Evolutionary conservation across 140 eudicot genomes (phyloP).

Genomic region (Ambrosia hybrid): DNA sequence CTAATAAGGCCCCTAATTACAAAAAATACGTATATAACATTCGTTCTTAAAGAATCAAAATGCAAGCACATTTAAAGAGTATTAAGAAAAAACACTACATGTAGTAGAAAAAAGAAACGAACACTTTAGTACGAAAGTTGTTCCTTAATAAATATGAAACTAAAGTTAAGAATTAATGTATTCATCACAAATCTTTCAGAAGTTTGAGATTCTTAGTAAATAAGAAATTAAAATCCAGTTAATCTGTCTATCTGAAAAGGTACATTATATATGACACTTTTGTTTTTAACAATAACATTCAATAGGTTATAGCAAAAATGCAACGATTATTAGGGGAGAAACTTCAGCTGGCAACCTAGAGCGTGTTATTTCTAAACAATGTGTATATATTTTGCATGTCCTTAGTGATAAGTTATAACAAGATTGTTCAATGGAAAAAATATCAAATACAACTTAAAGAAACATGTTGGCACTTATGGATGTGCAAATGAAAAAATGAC

Average conservation of each 20-base stretch:
- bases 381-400: neutral
- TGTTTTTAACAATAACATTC: too few relatives aligned
- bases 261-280: too few relatives aligned
- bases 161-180: neutral
- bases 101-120: neutral
- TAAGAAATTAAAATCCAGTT: constrained; percentile 4
- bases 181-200: constrained; percentile 1
- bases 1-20: neutral
- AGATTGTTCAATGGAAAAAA: neutral
- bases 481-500: neutral
- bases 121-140: neutral
- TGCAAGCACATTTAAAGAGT: neutral
- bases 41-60: neutral
- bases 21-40: neutral
- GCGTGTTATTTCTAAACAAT: neutral
- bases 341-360: neutral
- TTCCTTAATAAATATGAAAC: neutral
- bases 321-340: neutral
- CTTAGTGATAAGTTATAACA: neutral
- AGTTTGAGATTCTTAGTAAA: neutral
- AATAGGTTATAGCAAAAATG: too few relatives aligned
- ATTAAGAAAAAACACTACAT: neutral
- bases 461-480: constrained; percentile 5
- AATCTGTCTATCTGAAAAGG: too few relatives aligned
- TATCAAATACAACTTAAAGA: constrained; percentile 1